Conservation (phyloP, 495 filamentous ascomycete genomes). For the Penicillium chermesinum region DNA sequence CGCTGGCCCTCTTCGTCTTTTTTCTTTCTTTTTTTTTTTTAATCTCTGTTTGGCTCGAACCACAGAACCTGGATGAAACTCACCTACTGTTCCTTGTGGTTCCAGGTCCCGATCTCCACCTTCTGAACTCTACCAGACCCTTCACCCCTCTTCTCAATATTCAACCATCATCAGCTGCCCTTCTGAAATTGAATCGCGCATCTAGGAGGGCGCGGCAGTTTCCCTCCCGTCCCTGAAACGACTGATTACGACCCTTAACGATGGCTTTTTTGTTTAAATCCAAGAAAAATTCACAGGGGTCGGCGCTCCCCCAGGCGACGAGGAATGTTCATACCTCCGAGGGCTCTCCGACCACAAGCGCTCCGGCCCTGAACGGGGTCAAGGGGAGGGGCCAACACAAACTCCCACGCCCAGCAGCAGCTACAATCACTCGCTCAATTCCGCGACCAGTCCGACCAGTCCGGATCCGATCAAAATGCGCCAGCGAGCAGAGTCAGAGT, state of each 20-base stretch:
- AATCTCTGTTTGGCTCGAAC: slow-evolving; percentile 2
- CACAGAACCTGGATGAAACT: slow-evolving; percentile 15
- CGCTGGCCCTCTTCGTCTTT: slow-evolving; percentile 10
- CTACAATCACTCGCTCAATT: slow-evolving; percentile 60
- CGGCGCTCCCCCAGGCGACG: slow-evolving; percentile 47
- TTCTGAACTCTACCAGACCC: slow-evolving; percentile 18
- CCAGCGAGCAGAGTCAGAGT: slow-evolving; percentile 47
- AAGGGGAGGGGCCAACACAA: slow-evolving; percentile 38
- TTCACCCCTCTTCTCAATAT: slow-evolving; percentile 9
- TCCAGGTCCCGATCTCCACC: slow-evolving; percentile 28
- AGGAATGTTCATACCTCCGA: slow-evolving; percentile 50
- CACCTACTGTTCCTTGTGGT: slow-evolving; percentile 22
- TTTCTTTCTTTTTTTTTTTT: slow-evolving; percentile 13
- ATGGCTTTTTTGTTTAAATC: slow-evolving; percentile 64
- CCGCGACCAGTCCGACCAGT: slow-evolving; percentile 44
- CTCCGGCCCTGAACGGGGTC: slow-evolving; percentile 33
- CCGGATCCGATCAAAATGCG: slow-evolving; percentile 49
- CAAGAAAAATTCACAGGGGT: slow-evolving; percentile 49
- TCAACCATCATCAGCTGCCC: too few species aligned
- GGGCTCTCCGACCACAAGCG: slow-evolving; percentile 28
- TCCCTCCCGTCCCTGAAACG: slow-evolving; percentile 25
- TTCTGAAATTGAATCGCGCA: slow-evolving; percentile 4
- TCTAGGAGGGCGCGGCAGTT: slow-evolving; percentile 3
- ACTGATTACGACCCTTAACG: slow-evolving; percentile 41
- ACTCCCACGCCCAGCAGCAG: slow-evolving; percentile 59